A percentile compares a stretch with the other conserved stretches of the same genome.
phyloP scores from a whole-genome alignment of 2,329 filamentous ascomycete genomes.

The Rhynchosporium graminicola region DNA sequence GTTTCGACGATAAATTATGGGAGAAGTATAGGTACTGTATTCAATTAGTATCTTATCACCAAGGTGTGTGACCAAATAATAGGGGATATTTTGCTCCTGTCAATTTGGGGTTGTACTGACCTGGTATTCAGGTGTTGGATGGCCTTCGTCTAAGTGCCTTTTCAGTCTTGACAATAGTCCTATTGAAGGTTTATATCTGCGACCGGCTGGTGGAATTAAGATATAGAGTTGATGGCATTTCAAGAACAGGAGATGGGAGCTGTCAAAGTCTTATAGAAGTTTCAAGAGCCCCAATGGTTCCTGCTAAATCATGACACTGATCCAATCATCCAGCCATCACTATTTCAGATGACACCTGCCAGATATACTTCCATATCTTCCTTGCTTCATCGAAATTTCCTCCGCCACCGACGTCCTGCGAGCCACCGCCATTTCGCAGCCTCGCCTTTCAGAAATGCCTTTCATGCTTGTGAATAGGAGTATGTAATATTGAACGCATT shows the following conservation, averaged over 20 bases:
- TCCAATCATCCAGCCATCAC: slow-evolving; percentile 22
- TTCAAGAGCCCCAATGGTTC: slow-evolving; percentile 16
- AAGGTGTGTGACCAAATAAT: neutral
- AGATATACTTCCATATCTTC: slow-evolving; percentile 16
- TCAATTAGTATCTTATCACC: neutral
- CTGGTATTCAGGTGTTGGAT: slow-evolving; percentile 24
- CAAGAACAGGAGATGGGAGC: slow-evolving; percentile 17
- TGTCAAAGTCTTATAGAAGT: slow-evolving; percentile 27
- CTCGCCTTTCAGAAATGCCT: slow-evolving; percentile 18
- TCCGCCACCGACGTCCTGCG: slow-evolving; percentile 26
- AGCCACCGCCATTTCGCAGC: slow-evolving; percentile 20
- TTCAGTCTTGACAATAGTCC: slow-evolving; percentile 23
- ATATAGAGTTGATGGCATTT: slow-evolving; percentile 10
- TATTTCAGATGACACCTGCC: slow-evolving; percentile 23
- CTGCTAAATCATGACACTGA: neutral
- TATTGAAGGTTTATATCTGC: slow-evolving; percentile 11
- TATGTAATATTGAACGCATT: slow-evolving; percentile 18
- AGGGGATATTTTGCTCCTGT: neutral
- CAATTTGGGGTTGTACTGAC: neutral
- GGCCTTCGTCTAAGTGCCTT: slow-evolving; percentile 24
- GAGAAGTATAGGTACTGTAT: slow-evolving; percentile 19
- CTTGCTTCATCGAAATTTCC: slow-evolving; percentile 14
- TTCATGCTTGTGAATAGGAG: slow-evolving; percentile 15
- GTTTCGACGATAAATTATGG: slow-evolving; percentile 22
- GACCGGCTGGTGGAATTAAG: slow-evolving; percentile 8